These are phyloP conservation scores for Metarhizium album DNA, from an alignment of 2,329 filamentous ascomycete genomes.

Conservation along the genomic window DNA sequence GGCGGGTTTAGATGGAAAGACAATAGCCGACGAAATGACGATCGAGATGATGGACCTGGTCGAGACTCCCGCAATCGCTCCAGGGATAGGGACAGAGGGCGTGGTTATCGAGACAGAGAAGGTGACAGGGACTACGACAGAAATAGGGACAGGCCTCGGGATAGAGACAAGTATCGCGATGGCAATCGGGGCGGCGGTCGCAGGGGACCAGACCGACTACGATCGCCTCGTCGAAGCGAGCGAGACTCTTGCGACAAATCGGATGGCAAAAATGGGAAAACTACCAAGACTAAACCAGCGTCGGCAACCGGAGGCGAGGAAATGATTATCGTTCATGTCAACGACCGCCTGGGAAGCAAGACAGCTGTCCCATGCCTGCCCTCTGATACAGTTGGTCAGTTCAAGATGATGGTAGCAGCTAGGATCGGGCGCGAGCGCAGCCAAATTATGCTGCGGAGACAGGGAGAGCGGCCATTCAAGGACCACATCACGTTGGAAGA, in stretches of 20 bases:
- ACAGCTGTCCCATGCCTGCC: slow-evolving; percentile 83
- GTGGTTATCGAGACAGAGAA: slow-evolving; percentile 13
- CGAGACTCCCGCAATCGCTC: slow-evolving; percentile 36
- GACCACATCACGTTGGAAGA: slow-evolving; percentile 79
- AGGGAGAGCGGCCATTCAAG: slow-evolving; percentile 90
- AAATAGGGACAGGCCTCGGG: slow-evolving; percentile 16
- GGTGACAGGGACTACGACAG: slow-evolving; percentile 19
- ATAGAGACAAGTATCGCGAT: slow-evolving; percentile 19
- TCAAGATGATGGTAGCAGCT: slow-evolving; percentile 86
- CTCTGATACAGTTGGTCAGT: slow-evolving; percentile 71
- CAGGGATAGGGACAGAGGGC: slow-evolving; percentile 21
- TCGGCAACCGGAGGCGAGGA: slow-evolving; percentile 42
- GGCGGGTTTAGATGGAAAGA: slow-evolving; percentile 51
- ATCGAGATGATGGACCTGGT: slow-evolving; percentile 24
- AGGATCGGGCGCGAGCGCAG: slow-evolving; percentile 81
- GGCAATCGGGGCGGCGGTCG: slow-evolving; percentile 15
- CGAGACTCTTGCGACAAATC: slow-evolving; percentile 22
- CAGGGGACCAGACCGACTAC: slow-evolving; percentile 8
- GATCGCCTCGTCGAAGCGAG: slow-evolving; percentile 14
- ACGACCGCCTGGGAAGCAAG: slow-evolving; percentile 94
- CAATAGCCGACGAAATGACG: slow-evolving; percentile 34
- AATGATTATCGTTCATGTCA: slow-evolving; percentile 91
- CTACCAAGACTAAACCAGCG: slow-evolving; percentile 17
- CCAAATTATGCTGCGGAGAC: slow-evolving; percentile 84
- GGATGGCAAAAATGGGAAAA: slow-evolving; percentile 23